Percentiles rank a stretch among this genome's conserved stretches.
Conservation (phyloP, 257 asterid genomes). For the Fraxinus excelsior region DNA sequence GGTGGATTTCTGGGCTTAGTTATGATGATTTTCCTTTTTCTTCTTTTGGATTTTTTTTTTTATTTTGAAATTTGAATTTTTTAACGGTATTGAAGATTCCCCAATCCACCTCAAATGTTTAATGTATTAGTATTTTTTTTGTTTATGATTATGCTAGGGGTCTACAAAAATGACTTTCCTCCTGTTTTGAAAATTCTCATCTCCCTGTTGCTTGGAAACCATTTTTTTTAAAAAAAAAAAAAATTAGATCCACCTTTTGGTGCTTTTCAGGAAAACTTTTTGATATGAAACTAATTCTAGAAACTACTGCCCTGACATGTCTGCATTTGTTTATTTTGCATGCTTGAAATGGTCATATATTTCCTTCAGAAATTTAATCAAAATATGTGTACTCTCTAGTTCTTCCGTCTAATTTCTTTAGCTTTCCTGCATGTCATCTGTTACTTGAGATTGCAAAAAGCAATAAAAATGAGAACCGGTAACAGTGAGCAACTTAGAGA, state of each 20-base stretch:
- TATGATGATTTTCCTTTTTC: slow-evolving; percentile 8
- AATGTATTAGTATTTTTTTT: not conserved
- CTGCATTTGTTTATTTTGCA: not conserved
- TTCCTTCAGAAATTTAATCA: no score
- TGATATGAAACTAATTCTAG: not conserved
- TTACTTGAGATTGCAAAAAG: not conserved
- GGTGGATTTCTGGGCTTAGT: not conserved
- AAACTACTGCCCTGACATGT: not conserved
- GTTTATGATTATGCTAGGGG: slow-evolving; percentile 1
- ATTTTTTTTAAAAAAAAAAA: no score
- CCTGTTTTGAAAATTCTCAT: not conserved
- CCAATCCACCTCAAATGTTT: slow-evolving; percentile 5
- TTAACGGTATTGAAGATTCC: not conserved
- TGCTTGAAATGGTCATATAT: not conserved
- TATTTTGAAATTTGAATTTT: not conserved
- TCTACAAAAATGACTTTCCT: not conserved
- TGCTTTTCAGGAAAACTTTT: not conserved
- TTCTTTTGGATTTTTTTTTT: not conserved
- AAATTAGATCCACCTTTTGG: not conserved
- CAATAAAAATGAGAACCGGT: not conserved
- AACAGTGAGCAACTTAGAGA: not conserved
- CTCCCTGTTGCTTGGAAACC: not conserved
- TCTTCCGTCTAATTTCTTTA: not conserved
- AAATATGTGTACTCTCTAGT: not conserved
- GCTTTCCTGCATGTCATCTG: not conserved